Percentiles rank a stretch among this genome's conserved stretches.
Evolutionary conservation across 257 asterid species (phyloP).

Genomic region (Solanum phureja): DNA sequence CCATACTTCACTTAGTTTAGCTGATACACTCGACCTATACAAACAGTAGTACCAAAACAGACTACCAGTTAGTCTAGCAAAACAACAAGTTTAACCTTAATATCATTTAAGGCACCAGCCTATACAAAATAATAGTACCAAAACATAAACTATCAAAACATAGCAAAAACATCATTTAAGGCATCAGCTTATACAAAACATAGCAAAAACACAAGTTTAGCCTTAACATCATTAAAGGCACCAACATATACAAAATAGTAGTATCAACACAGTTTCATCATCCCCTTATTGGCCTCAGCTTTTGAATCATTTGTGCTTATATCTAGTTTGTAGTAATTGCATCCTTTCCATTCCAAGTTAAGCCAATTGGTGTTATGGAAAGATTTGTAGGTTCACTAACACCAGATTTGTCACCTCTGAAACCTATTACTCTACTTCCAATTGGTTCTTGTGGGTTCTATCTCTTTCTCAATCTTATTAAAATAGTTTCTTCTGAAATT

Average conservation of each 20-base stretch:
- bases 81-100: too few relatives aligned
- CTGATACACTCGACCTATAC: not conserved
- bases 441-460: not conserved
- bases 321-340: not conserved
- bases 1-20: not conserved
- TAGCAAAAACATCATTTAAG: not conserved
- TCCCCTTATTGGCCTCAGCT: not conserved
- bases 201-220: not conserved
- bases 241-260: not conserved
- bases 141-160: too few relatives aligned
- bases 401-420: not conserved
- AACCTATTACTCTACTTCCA: not conserved
- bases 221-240: not conserved
- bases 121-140: not conserved
- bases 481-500: too few relatives aligned
- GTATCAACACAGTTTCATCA: not conserved
- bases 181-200: not conserved
- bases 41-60: too few relatives aligned
- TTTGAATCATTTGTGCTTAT: not conserved
- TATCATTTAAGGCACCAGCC: not conserved
- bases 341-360: not conserved
- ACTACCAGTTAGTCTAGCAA: not conserved
- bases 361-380: rapidly evolving
- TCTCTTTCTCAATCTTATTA: not conserved
- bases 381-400: not conserved